These are phyloP conservation scores for Pseudisothecium myosuroides DNA, from an alignment of 225 moss, liverwort and hornwort genomes.

Conservation along the genomic window DNA sequence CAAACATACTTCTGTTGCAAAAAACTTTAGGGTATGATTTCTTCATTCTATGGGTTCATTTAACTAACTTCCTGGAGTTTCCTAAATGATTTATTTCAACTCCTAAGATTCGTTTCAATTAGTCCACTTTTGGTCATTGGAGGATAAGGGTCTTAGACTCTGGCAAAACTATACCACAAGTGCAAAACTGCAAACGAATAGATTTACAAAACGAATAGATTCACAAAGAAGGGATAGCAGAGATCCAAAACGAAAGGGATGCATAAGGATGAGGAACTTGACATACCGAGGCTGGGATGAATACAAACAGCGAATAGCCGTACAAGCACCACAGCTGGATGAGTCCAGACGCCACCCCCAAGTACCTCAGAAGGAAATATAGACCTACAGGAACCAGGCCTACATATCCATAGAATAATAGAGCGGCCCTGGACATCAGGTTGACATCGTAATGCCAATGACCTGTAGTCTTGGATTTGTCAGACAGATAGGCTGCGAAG, in stretches of 20 bases:
- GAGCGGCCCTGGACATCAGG: slow-evolving; percentile 73
- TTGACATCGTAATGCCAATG: slow-evolving; percentile 93
- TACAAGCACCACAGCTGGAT: slow-evolving; percentile 97
- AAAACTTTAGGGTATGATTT: no score
- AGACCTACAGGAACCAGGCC: slow-evolving; percentile 70
- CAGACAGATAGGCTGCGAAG: slow-evolving; percentile 79
- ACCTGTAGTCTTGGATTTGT: slow-evolving; percentile 49
- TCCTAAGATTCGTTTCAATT: not conserved
- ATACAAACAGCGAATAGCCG: slow-evolving; percentile 92
- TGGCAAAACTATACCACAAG: not conserved
- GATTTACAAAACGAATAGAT: not conserved
- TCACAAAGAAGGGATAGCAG: not conserved
- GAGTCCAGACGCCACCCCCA: slow-evolving; percentile 72
- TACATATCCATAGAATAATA: slow-evolving; percentile 90
- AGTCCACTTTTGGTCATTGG: not conserved
- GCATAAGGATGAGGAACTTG: not conserved
- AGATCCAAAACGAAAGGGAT: not conserved
- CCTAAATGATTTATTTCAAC: not conserved
- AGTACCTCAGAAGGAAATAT: slow-evolving; percentile 78
- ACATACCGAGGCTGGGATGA: slow-evolving; percentile 90
- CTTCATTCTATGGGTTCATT: not conserved
- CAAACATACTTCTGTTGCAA: not conserved
- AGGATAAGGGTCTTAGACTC: not conserved
- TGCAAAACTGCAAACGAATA: not conserved
- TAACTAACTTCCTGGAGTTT: not conserved